Evolutionary conservation across 805 yeast genomes (phyloP).

Genomic region (Saturnispora quitensis): DNA sequence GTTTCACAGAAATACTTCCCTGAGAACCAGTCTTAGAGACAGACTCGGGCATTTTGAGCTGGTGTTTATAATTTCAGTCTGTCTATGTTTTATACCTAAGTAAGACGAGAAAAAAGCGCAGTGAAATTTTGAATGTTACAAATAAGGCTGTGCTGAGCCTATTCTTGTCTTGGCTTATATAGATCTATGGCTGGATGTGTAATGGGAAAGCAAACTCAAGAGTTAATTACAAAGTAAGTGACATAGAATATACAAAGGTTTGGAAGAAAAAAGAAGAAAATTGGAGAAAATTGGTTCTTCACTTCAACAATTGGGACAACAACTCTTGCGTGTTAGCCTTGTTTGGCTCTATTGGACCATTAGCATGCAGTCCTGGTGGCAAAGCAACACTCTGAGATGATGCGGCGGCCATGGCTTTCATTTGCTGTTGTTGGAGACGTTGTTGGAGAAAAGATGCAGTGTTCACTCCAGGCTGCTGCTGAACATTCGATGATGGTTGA

Average conservation of each 20-base stretch:
- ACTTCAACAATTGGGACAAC: slow-evolving; percentile 5
- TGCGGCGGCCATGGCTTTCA: slow-evolving; percentile 1
- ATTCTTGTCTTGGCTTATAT: neutral
- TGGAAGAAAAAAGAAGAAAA: neutral
- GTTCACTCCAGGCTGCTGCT: slow-evolving; percentile 1
- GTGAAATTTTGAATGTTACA: neutral
- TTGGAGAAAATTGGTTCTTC: neutral
- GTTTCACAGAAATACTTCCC: neutral
- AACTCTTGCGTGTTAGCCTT: slow-evolving; percentile 6
- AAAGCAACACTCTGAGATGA: neutral
- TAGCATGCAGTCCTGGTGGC: neutral
- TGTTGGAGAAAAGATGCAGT: slow-evolving; percentile 7
- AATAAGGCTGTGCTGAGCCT: neutral
- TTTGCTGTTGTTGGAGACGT: slow-evolving; percentile 8
- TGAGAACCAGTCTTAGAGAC: neutral
- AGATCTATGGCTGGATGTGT: neutral
- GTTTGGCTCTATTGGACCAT: neutral
- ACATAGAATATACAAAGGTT: neutral
- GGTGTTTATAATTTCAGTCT: neutral
- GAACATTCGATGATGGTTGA: neutral
- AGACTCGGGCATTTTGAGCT: neutral
- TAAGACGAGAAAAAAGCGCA: neutral
- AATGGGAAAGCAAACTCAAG: neutral
- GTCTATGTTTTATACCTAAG: neutral
- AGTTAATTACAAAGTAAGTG: neutral